Percentiles rank a stretch among this genome's conserved stretches.
Conservation (phyloP, 129 eudicot species). For the Dittrichia graveolens region DNA sequence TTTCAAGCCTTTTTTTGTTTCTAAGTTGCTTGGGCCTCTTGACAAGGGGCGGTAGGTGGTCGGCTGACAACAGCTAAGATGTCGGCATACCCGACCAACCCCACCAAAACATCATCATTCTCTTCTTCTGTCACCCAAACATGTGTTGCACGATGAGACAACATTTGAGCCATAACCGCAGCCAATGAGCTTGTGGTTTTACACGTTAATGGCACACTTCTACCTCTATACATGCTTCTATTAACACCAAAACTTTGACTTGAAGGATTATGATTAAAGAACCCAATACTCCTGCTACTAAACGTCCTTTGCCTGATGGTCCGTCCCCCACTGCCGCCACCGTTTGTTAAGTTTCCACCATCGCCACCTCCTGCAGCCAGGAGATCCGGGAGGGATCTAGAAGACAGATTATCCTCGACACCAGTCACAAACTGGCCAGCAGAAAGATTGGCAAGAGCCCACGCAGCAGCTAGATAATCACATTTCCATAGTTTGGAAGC, state of each 20-base stretch:
- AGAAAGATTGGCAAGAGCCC: conserved; percentile 88
- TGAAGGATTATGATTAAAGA: conserved; percentile 52
- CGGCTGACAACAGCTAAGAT: conserved; percentile 79
- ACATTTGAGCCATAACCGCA: conserved; percentile 98
- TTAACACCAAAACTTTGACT: conserved; percentile 48
- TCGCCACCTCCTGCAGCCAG: conserved; percentile 29
- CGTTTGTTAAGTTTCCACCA: conserved; percentile 29
- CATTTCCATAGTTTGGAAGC: conserved; percentile 91
- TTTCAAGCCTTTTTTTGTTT: background rate
- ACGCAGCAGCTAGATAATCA: conserved; percentile 86
- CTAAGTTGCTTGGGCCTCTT: conserved; percentile 36
- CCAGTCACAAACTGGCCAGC: conserved; percentile 93
- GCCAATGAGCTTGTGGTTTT: conserved; percentile 75
- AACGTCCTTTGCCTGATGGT: conserved; percentile 52
- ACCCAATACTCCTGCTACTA: conserved; percentile 85
- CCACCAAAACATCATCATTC: conserved; percentile 71
- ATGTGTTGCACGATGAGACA: conserved; percentile 93
- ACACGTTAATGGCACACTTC: conserved; percentile 91
- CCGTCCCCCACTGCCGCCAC: conserved; percentile 42
- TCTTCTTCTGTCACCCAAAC: conserved; percentile 92
- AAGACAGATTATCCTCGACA: conserved; percentile 67
- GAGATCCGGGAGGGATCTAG: conserved; percentile 55
- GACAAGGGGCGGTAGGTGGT: conserved; percentile 34
- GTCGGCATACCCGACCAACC: conserved; percentile 93
- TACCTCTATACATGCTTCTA: conserved; percentile 91